Evolutionary conservation across 495 filamentous ascomycete genomes (phyloP), one percentile per base, ranked within the genome.

Genomic region (Aspergillus diversus): DNA sequence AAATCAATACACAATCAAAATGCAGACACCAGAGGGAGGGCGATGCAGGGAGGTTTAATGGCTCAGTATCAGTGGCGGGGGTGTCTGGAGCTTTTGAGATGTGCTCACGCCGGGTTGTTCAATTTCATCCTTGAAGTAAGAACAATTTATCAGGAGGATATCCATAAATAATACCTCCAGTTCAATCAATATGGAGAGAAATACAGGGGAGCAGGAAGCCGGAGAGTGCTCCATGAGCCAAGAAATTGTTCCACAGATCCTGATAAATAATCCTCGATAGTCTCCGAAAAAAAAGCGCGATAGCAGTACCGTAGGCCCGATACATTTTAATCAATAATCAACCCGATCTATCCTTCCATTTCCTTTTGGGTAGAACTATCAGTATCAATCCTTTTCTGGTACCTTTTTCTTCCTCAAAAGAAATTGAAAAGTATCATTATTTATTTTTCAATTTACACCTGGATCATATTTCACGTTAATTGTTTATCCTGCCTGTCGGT

Each of bases 201-300:
- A 27, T 27, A 27, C 21, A 1, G 21, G 2, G 21, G 21, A 27
- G 21, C 21, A 27, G 21, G 21, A 27, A 27, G 21, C 21, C 21
- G 21, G 21, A 46, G 47, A 16, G 16, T 50, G 47, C 15, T 34
- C 16, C 21, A 50, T 54, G 16, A 58, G 61, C 61, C 61, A 63
- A 63, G 61, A 51, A 51, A 32, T 8, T 33, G 50, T 55, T 61
- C 50, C 50, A 34, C 59, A 55, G 59, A 55, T 54, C 21, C 11
- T 37, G 61, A 59, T 57, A 48, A 64, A 64, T 64, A 55, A 64
- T 64, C 51, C 37, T 47, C 55, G 62, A 64, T 64, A 64, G 62
- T 59, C 55, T 55, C 56, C 55, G 61, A 50, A 57, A 8, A 34
- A 33, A 33, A 50, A 43, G 12, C 53, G 53, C 60, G 60, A 59